These are phyloP conservation scores for Populus tomentosa DNA, from an alignment of 441 rosid genomes.

Conservation along the genomic window DNA sequence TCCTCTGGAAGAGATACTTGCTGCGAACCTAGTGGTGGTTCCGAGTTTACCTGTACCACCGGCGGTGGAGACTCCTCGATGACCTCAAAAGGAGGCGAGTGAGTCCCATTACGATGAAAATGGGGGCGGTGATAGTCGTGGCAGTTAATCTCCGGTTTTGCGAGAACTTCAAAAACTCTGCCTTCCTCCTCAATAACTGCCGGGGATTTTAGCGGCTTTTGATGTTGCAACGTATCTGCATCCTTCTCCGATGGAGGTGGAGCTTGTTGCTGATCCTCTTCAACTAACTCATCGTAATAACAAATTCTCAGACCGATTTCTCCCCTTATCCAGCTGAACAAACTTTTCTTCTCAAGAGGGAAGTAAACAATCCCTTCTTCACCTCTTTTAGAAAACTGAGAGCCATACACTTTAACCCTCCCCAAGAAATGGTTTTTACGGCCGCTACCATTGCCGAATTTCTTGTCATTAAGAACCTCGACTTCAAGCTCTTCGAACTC, in stretches of 20 bases:
- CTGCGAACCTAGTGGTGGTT: conserved; percentile 22
- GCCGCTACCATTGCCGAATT: conserved; percentile 66
- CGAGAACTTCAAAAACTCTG: conserved; percentile 44
- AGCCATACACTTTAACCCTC: conserved; percentile 74
- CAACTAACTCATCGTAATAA: conserved; percentile 59
- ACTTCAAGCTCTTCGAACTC: conserved; percentile 69
- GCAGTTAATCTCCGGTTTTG: conserved; percentile 26
- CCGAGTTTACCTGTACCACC: conserved; percentile 28
- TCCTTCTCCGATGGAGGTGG: conserved; percentile 15
- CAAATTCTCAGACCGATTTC: conserved; percentile 78
- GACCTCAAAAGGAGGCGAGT: conserved; percentile 48
- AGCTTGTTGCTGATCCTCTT: conserved; percentile 21
- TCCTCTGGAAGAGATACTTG: conserved; percentile 1
- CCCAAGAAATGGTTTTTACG: conserved; percentile 89
- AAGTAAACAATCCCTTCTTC: conserved; percentile 72
- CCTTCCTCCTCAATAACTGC: conserved; percentile 50
- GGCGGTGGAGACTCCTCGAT: conserved; percentile 61
- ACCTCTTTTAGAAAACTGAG: conserved; percentile 64
- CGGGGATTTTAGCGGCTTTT: conserved; percentile 21
- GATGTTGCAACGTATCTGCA: conserved; percentile 12
- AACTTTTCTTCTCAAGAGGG: conserved; percentile 81
- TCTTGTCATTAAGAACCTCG: conserved; percentile 80
- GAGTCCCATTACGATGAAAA: conserved; percentile 26
- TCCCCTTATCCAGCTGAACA: conserved; percentile 85
- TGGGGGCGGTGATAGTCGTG: conserved; percentile 15